Base-by-base conservation (phyloP, 352 stramenopile genomes). In the Phytophthora litchii region DNA sequence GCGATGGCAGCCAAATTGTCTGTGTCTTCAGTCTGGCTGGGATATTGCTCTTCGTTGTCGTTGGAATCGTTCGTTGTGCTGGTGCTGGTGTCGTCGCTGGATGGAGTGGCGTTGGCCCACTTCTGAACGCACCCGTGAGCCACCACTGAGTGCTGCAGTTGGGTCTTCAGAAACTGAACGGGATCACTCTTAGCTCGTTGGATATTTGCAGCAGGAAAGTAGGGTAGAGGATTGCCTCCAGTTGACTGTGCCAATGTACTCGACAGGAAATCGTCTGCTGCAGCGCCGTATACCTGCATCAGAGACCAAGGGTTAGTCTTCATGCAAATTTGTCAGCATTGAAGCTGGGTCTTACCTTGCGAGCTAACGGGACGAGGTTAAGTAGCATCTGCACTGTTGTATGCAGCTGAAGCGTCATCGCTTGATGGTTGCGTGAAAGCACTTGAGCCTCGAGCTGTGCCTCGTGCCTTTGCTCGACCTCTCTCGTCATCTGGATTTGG, bases 341-440 rank as follows among this genome's bases (percentile, higher is more conserved):
- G 12, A 4, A n/a, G 25, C 12, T 9, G 13, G 6, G 6, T 37
- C 20, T 9, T 44, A 84, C 77, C 72, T 86, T 80, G 29, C 69
- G 74, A 46, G 76, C 76, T 11, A 92, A 63, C 1, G 83, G 83
- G 4, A 88, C 79, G 36, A 92, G 62, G 36, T 80, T 89, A 23
- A 92, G 67, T 25, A 92, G 60, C 72, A 90, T 87, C 27, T 92
- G 76, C 56, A 87, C 80, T 1, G 78, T 87, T 20, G 77, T 89
- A 52, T 92, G 80, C 0, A 92, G 68, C 48, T 92, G 83, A 13
- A 76, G 69, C 1, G 78, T 88, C 76, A 92, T 86, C 17, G 67
- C 78, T 54, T 89, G 79, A 40, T 89, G 78, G 50, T 87, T 92
- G 49, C 72, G 80, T 1, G 79, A 77, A 14, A 88, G 63, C 9